phyloP scores from a whole-genome alignment of 345 rosid genomes.

The Brassica carinata region DNA sequence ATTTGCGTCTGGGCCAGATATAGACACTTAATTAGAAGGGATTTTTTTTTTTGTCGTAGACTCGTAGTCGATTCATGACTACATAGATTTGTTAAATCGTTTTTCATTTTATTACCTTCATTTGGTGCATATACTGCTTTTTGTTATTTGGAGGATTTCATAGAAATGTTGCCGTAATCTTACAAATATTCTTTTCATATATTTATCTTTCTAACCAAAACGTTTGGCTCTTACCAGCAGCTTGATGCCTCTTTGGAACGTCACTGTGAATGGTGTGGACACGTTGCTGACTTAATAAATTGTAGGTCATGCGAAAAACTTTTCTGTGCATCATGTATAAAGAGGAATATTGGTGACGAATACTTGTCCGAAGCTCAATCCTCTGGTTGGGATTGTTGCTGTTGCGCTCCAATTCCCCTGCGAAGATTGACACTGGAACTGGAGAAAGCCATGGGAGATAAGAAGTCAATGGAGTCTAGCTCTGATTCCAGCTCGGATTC shows the following conservation, averaged over 20 bases:
- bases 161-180: not conserved
- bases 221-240: constrained; percentile 47
- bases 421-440: constrained; percentile 62
- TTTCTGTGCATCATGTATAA: constrained; percentile 76
- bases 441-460: constrained; percentile 69
- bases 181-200: constrained; percentile 4
- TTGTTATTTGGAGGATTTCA: constrained; percentile 8
- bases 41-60: not conserved
- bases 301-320: constrained; percentile 76
- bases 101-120: not conserved
- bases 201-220: constrained; percentile 18
- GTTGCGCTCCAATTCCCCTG: constrained; percentile 78
- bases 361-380: constrained; percentile 59
- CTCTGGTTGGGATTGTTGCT: constrained; percentile 85
- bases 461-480: constrained; percentile 40
- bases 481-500: constrained; percentile 47
- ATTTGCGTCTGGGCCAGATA: constrained; percentile 23
- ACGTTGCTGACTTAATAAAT: constrained; percentile 58
- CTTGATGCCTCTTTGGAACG: constrained; percentile 64
- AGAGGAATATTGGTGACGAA: constrained; percentile 78
- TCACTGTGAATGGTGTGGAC: constrained; percentile 95
- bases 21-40: not conserved
- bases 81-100: not conserved
- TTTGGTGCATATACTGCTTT: constrained; percentile 9
- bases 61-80: constrained; percentile 2